phyloP scores from a whole-genome alignment of 352 stramenopile species.

The Globisporangium alternatum region DNA sequence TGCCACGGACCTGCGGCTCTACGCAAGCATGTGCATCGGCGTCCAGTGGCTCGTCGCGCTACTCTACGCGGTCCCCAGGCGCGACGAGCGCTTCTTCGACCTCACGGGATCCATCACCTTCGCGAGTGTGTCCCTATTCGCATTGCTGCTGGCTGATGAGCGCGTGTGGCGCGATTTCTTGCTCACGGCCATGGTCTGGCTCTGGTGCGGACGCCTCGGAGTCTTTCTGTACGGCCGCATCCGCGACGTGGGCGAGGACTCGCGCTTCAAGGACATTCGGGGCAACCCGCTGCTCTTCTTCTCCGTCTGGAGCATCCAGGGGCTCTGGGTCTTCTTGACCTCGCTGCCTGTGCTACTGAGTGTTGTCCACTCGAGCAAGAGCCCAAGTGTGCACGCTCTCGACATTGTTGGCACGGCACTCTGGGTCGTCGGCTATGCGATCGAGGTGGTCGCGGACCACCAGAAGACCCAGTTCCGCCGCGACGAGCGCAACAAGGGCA shows the following conservation, averaged over 20 bases:
- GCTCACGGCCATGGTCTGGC: constrained; percentile 63
- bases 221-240: constrained; percentile 84
- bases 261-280: constrained; percentile 68
- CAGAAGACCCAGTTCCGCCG: constrained; percentile 58
- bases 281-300: constrained; percentile 68
- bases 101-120: constrained; percentile 78
- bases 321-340: constrained; percentile 81
- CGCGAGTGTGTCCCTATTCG: constrained; percentile 13
- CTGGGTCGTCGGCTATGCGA: constrained; percentile 45
- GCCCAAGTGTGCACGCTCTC: constrained; percentile 23
- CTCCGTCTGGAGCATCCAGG: constrained; percentile 77
- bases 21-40: constrained; percentile 45
- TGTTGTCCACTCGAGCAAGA: constrained; percentile 27
- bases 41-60: constrained; percentile 61
- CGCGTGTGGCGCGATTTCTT: constrained; percentile 33
- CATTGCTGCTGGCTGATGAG: no score
- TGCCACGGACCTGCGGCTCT: constrained; percentile 38
- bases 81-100: constrained; percentile 83
- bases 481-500: constrained; percentile 44
- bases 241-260: constrained; percentile 58
- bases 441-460: constrained; percentile 52
- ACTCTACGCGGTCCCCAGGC: constrained; percentile 58
- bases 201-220: constrained; percentile 78
- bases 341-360: constrained; percentile 62
- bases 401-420: constrained; percentile 41